A percentile compares a stretch with the other conserved stretches of the same genome.
Conservation (phyloP, 2,329 filamentous ascomycete species). For the Ophiostoma novo-ulmi region DNA sequence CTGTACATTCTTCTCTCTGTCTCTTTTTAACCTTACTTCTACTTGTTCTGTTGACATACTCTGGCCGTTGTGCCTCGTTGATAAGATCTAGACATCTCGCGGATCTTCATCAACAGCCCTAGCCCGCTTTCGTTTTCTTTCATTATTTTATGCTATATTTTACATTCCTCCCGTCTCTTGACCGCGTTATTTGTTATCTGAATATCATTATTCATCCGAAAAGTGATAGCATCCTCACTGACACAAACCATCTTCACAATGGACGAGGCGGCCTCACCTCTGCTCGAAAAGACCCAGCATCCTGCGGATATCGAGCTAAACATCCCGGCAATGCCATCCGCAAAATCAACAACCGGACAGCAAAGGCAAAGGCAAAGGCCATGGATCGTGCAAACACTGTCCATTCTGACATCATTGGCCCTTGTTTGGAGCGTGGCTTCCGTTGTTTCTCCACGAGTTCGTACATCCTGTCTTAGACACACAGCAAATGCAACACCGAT, state of each 20-base stretch:
- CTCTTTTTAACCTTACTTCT: not conserved
- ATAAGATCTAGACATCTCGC: not conserved
- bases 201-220: not conserved
- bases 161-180: not conserved
- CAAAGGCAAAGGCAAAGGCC: not conserved
- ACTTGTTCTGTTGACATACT: not conserved
- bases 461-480: not conserved
- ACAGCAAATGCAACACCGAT: not conserved
- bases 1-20: not conserved
- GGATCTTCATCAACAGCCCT: not conserved
- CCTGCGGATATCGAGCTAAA: not conserved
- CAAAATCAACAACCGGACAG: not conserved
- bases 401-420: not conserved
- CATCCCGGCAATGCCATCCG: not conserved
- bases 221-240: too few relatives aligned
- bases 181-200: not conserved
- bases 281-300: not conserved
- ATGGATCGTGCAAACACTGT: not conserved
- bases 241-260: not conserved
- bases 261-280: not conserved
- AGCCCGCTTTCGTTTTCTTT: not conserved
- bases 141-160: not conserved
- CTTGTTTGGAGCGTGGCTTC: not conserved
- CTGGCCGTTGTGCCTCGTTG: not conserved
- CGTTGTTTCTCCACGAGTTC: not conserved